phyloP scores from a whole-genome alignment of 106 monocot species.

The Hemerocallis citrina region DNA sequence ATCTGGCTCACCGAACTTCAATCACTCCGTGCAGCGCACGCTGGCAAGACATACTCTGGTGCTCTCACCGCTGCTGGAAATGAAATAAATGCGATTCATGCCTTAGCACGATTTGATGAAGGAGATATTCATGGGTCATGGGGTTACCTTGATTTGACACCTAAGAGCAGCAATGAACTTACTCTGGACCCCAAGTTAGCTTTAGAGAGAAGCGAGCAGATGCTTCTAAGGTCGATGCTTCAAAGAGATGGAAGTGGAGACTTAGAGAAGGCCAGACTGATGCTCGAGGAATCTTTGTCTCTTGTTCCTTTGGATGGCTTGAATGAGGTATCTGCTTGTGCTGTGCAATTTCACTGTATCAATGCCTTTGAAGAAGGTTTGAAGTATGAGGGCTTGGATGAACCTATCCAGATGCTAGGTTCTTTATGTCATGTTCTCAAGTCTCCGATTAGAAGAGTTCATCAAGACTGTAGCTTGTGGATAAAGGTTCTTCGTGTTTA shows the following conservation, averaged over 20 bases:
- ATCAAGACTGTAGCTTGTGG: slow-evolving; percentile 90
- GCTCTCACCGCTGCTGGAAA: slow-evolving; percentile 92
- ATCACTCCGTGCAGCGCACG: slow-evolving; percentile 66
- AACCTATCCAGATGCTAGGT: slow-evolving; percentile 18
- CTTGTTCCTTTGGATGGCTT: slow-evolving; percentile 68
- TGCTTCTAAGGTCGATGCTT: slow-evolving; percentile 91
- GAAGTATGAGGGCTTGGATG: slow-evolving; percentile 10
- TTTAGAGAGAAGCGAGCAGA: slow-evolving; percentile 93
- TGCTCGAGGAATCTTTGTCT: slow-evolving; percentile 85
- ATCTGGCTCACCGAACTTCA: slow-evolving; percentile 85
- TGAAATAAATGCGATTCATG: slow-evolving; percentile 92
- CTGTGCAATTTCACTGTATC: slow-evolving; percentile 76
- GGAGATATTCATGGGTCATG: slow-evolving; percentile 72
- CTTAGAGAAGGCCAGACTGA: slow-evolving; percentile 57
- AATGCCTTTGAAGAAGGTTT: slow-evolving; percentile 57
- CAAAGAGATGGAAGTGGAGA: slow-evolving; percentile 28
- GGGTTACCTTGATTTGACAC: slow-evolving; percentile 89
- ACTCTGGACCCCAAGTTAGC: slow-evolving; percentile 83
- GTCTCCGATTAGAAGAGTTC: slow-evolving; percentile 47
- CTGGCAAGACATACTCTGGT: slow-evolving; percentile 90
- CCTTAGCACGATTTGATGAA: slow-evolving; percentile 85
- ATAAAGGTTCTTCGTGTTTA: slow-evolving; percentile 77
- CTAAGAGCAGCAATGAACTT: slow-evolving; percentile 81
- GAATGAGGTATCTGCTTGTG: slow-evolving; percentile 51
- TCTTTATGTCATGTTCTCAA: slow-evolving; percentile 45